Percentiles rank a stretch among this genome's conserved stretches.
These are phyloP conservation scores for Talaromyces sp. DNA, from an alignment of 2,329 filamentous ascomycete genomes.

Conservation along the genomic window DNA sequence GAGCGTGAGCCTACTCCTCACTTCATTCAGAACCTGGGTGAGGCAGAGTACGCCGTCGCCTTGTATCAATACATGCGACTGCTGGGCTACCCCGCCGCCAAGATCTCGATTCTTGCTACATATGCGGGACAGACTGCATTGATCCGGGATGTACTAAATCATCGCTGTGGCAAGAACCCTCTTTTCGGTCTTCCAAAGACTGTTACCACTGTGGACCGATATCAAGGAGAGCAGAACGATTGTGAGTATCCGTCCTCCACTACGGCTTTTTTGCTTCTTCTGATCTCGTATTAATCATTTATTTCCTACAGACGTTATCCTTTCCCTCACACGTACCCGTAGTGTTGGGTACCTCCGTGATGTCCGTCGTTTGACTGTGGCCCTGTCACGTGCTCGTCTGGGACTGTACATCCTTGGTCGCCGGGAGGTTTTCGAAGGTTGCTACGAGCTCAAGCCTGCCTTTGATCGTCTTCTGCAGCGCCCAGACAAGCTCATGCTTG, in stretches of 20 bases:
- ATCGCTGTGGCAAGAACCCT: constrained; percentile 79
- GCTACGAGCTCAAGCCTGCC: constrained; percentile 82
- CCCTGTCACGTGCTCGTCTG: constrained; percentile 85
- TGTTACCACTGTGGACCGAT: constrained; percentile 96
- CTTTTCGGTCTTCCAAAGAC: constrained; percentile 88
- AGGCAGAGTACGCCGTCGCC: constrained; percentile 95
- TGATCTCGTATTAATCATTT: constrained; percentile 16
- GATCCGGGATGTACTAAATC: constrained; percentile 80
- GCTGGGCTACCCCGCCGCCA: constrained; percentile 80
- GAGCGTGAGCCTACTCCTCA: constrained; percentile 90
- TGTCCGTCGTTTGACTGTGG: constrained; percentile 89
- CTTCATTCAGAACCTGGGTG: constrained; percentile 94
- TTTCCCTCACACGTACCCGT: constrained; percentile 87
- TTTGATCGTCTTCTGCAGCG: constrained; percentile 77
- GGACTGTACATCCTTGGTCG: constrained; percentile 92
- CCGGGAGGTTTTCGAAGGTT: constrained; percentile 82
- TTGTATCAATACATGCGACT: constrained; percentile 97
- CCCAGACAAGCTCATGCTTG: constrained; percentile 78
- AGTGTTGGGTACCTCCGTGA: constrained; percentile 91
- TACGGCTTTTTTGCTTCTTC: neutral
- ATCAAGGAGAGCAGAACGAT: constrained; percentile 98
- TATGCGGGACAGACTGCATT: constrained; percentile 91
- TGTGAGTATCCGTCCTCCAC: constrained; percentile 63
- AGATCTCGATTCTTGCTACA: constrained; percentile 87
- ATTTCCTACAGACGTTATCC: constrained; percentile 73